These are phyloP conservation scores for Fusarium concolor DNA, from an alignment of 2,329 filamentous ascomycete species.

Conservation along the genomic window DNA sequence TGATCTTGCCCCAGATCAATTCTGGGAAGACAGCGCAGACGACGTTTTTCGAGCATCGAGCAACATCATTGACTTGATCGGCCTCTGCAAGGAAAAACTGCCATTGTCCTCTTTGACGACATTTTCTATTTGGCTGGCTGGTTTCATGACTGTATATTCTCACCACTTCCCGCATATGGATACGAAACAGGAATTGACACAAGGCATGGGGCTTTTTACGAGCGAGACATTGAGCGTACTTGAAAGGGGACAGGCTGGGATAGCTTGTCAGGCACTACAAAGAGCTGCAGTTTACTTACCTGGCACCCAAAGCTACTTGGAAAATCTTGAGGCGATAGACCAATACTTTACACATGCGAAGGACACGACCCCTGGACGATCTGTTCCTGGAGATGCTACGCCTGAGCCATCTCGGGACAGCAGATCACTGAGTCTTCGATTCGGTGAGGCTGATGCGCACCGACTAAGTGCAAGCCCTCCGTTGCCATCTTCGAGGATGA, in stretches of 20 bases:
- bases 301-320: conserved; percentile 33
- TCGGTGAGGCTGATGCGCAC: conserved; percentile 16
- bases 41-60: conserved; percentile 61
- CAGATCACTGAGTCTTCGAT: conserved; percentile 25
- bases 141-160: conserved; percentile 74
- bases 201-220: not conserved
- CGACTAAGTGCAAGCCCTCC: conserved; percentile 21
- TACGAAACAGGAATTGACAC: conserved; percentile 49
- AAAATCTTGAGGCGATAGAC: conserved; percentile 26
- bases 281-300: conserved; percentile 29
- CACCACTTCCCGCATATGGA: conserved; percentile 78
- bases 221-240: conserved; percentile 8
- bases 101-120: conserved; percentile 75
- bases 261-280: conserved; percentile 31
- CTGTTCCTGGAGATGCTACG: too few relatives aligned
- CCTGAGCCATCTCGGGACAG: not conserved
- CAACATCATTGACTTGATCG: conserved; percentile 73
- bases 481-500: conserved; percentile 24
- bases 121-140: conserved; percentile 75
- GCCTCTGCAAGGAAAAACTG: conserved; percentile 70
- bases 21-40: conserved; percentile 7
- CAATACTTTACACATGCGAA: conserved; percentile 26
- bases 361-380: not conserved
- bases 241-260: conserved; percentile 15
- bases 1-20: not conserved